These are phyloP conservation scores for Petunia secreta DNA, from an alignment of 257 asterid species.

Conservation along the genomic window DNA sequence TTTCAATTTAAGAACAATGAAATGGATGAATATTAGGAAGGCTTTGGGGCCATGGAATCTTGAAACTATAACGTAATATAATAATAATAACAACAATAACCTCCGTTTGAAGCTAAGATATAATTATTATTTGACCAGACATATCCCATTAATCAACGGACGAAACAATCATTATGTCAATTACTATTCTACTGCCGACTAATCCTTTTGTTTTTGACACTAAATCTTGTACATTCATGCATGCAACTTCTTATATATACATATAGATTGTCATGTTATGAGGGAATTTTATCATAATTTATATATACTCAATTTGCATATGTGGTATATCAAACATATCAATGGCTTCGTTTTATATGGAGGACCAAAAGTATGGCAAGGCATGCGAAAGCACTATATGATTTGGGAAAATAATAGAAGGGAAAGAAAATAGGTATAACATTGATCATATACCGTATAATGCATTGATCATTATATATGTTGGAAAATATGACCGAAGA, in stretches of 20 bases:
- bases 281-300: not conserved
- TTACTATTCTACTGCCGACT: constrained; percentile 24
- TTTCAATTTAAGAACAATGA: constrained; percentile 30
- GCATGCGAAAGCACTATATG: constrained; percentile 30
- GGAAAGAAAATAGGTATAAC: too few relatives aligned
- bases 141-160: constrained; percentile 39
- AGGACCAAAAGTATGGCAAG: constrained; percentile 26
- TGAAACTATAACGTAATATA: constrained; percentile 29
- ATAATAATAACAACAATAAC: constrained; percentile 31
- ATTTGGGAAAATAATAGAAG: constrained; percentile 30
- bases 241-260: not conserved
- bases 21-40: not conserved
- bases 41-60: constrained; percentile 41
- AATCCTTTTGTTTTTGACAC: not conserved
- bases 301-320: not conserved
- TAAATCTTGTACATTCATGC: not conserved
- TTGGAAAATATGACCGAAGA: too few relatives aligned
- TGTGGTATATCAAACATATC: not conserved
- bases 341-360: not conserved
- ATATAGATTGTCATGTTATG: not conserved
- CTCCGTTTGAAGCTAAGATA: constrained; percentile 39
- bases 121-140: constrained; percentile 49
- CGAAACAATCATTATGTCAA: constrained; percentile 34
- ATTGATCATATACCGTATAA: too few relatives aligned
- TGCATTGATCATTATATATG: too few relatives aligned